Conservation (phyloP, 2,329 filamentous ascomycete species). For the Paraphaeosphaeria sporulosa region DNA sequence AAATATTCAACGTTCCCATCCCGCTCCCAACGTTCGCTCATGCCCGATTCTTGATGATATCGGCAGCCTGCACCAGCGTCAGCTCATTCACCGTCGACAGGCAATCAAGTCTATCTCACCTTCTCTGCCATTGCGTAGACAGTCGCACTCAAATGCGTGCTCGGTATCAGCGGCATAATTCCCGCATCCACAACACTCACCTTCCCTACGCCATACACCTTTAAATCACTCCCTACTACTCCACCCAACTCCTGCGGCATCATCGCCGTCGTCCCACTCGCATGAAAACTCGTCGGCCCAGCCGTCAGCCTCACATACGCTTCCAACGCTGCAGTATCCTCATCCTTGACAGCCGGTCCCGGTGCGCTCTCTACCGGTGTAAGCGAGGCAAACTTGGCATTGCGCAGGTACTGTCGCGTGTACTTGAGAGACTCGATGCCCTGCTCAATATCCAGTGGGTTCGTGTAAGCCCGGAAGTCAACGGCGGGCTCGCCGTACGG, state of each 20-base stretch:
- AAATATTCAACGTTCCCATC: too few relatives aligned
- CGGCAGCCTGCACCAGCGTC: constrained; percentile 24
- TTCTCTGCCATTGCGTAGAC: constrained; percentile 45
- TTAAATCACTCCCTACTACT: constrained; percentile 31
- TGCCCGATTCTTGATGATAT: constrained; percentile 34
- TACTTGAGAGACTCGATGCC: constrained; percentile 45
- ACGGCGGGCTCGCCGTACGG: constrained; percentile 41
- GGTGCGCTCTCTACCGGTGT: constrained; percentile 41
- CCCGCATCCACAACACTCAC: constrained; percentile 44
- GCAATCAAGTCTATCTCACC: too few relatives aligned
- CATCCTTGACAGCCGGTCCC: constrained; percentile 15
- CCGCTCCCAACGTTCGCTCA: background rate
- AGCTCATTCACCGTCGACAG: background rate
- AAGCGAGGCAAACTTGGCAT: constrained; percentile 41
- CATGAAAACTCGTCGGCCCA: constrained; percentile 7
- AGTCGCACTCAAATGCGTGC: constrained; percentile 37
- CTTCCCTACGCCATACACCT: constrained; percentile 34
- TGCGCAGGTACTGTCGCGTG: constrained; percentile 44
- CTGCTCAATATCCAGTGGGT: constrained; percentile 46
- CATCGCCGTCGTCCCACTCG: constrained; percentile 34
- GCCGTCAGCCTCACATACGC: constrained; percentile 9
- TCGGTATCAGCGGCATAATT: constrained; percentile 39
- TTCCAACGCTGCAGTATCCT: background rate
- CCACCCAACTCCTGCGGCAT: constrained; percentile 38
- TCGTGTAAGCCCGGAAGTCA: constrained; percentile 44